Conservation (phyloP, 495 filamentous ascomycete genomes). For the Aspergillus affinis region DNA sequence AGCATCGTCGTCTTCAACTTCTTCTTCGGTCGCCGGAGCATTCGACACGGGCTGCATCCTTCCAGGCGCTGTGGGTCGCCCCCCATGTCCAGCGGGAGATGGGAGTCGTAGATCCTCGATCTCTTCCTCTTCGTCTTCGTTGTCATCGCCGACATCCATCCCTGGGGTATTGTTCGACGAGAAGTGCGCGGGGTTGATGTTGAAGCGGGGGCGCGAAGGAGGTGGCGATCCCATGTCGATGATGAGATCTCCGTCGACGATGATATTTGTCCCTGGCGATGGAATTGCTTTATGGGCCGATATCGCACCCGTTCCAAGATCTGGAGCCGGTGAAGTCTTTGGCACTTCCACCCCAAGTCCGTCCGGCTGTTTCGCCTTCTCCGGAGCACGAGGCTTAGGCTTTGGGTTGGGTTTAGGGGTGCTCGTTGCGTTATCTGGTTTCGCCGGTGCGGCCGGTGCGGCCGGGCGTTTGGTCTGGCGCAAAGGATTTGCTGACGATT, state of each 20-base stretch:
- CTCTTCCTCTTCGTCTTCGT: slow-evolving; percentile 39
- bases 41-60: slow-evolving; percentile 10
- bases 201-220: slow-evolving; percentile 34
- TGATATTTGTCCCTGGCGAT: slow-evolving; percentile 46
- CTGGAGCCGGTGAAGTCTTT: slow-evolving; percentile 30
- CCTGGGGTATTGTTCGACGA: slow-evolving; percentile 41
- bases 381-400: slow-evolving; percentile 14
- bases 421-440: slow-evolving; percentile 13
- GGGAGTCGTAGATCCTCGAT: slow-evolving; percentile 43
- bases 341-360: slow-evolving; percentile 21
- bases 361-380: slow-evolving; percentile 4
- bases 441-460: slow-evolving; percentile 19
- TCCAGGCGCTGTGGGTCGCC: slow-evolving; percentile 10
- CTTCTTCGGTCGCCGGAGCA: slow-evolving; percentile 18
- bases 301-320: slow-evolving; percentile 31
- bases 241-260: slow-evolving; percentile 48
- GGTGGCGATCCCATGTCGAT: slow-evolving; percentile 53
- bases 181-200: slow-evolving; percentile 44
- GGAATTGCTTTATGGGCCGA: slow-evolving; percentile 36
- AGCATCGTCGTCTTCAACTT: slow-evolving; percentile 40
- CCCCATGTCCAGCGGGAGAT: slow-evolving; percentile 34
- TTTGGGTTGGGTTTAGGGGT: slow-evolving; percentile 19
- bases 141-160: slow-evolving; percentile 24
- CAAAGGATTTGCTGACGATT: slow-evolving; percentile 36
- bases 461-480: slow-evolving; percentile 33